phyloP scores from a whole-genome alignment of 108 stramenopile species.

The Pinguiococcus pyrenoidosus region DNA sequence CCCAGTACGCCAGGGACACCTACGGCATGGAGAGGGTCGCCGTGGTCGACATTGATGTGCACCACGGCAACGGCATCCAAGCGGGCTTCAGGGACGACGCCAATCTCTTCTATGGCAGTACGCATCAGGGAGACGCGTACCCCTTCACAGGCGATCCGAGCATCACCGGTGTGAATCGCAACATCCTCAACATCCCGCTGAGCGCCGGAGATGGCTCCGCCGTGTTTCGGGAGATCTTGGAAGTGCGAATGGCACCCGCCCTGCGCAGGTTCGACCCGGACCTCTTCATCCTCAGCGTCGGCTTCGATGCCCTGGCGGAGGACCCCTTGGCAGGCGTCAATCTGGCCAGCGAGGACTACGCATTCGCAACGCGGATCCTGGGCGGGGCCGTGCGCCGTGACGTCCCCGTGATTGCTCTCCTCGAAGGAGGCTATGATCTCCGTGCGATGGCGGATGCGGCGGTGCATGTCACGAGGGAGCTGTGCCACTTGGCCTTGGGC shows the following conservation, averaged over 20 bases:
- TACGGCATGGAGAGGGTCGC: slow-evolving; percentile 25
- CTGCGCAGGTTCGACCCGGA: slow-evolving; percentile 20
- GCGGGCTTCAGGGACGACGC: slow-evolving; percentile 14
- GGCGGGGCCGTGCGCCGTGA: neutral
- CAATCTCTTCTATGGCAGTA: slow-evolving; percentile 10
- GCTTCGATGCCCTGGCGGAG: slow-evolving; percentile 23
- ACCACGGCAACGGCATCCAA: slow-evolving; percentile 47
- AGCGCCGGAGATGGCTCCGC: neutral
- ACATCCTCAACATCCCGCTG: slow-evolving; percentile 14
- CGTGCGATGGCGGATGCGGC: too few species aligned
- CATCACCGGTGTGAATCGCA: neutral
- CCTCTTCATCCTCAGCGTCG: slow-evolving; percentile 19
- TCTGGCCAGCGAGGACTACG: slow-evolving; percentile 18
- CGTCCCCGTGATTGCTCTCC: neutral
- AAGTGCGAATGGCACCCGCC: neutral
- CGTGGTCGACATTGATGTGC: slow-evolving; percentile 45
- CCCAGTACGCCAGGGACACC: slow-evolving; percentile 3
- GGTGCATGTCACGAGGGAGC: too few species aligned
- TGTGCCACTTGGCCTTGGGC: too few species aligned
- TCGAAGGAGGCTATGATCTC: neutral
- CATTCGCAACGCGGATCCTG: neutral
- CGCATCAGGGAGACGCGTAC: slow-evolving; percentile 26
- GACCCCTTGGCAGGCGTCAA: slow-evolving; percentile 14
- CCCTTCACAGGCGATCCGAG: slow-evolving; percentile 19
- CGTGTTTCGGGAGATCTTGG: neutral